These are phyloP conservation scores for Sarcodon sp. DNA, from an alignment of 768 basidiomycete species.

Conservation along the genomic window DNA sequence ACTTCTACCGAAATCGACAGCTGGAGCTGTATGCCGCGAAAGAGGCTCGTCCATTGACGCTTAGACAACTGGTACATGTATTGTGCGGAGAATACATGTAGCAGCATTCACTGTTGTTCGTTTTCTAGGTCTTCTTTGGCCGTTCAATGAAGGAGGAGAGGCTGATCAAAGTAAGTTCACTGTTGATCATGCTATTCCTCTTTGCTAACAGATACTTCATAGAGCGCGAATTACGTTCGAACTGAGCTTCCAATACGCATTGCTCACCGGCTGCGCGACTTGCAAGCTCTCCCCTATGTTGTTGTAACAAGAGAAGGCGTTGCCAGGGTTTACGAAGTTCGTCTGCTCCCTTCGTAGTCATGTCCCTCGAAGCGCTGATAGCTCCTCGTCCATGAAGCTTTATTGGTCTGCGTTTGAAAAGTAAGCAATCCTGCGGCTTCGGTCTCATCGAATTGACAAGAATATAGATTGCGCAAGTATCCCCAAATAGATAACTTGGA, in stretches of 20 bases:
- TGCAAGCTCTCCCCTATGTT: constrained; percentile 77
- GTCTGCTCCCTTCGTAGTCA: constrained; percentile 11
- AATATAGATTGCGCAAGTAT: constrained; percentile 34
- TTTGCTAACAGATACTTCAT: background rate
- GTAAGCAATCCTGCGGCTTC: constrained; percentile 21
- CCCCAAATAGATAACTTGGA: constrained; percentile 57
- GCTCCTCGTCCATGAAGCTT: constrained; percentile 29
- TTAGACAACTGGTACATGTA: constrained; percentile 60
- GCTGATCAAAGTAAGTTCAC: constrained; percentile 47
- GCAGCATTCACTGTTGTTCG: constrained; percentile 3
- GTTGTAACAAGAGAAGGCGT: constrained; percentile 82
- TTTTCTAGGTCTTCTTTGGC: constrained; percentile 68
- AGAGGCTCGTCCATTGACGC: constrained; percentile 56
- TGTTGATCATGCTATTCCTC: background rate
- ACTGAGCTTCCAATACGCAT: constrained; percentile 83
- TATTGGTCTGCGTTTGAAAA: constrained; percentile 85
- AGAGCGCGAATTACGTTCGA: constrained; percentile 88
- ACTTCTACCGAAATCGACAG: constrained; percentile 76
- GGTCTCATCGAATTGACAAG: constrained; percentile 3
- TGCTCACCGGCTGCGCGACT: constrained; percentile 75
- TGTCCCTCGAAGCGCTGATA: background rate
- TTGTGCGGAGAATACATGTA: background rate
- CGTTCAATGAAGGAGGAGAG: constrained; percentile 70
- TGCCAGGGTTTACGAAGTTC: constrained; percentile 72
- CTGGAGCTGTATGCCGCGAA: constrained; percentile 71